A percentile compares a stretch with the other conserved stretches of the same genome.
Conservation (phyloP, 768 basidiomycete species). For the Lentinula sp. region DNA sequence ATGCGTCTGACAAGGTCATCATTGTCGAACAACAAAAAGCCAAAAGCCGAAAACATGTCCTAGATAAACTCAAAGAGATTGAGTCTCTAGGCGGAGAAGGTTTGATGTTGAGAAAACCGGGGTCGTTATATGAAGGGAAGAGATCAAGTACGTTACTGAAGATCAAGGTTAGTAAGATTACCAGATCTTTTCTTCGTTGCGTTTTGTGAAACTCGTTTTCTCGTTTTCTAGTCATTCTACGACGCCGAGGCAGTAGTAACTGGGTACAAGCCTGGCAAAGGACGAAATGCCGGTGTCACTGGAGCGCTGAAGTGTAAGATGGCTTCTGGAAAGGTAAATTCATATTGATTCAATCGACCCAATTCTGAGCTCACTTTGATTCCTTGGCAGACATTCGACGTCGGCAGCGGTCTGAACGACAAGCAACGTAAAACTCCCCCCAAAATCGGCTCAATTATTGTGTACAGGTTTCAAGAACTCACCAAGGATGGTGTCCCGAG, state of each 20-base stretch:
- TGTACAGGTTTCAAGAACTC: constrained; percentile 56
- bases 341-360: background rate
- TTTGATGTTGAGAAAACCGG: constrained; percentile 48
- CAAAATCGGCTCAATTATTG: constrained; percentile 47
- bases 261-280: constrained; percentile 51
- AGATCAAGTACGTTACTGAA: constrained; percentile 46
- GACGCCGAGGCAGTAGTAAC: constrained; percentile 56
- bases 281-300: constrained; percentile 40
- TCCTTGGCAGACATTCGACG: constrained; percentile 42
- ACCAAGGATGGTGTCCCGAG: constrained; percentile 53
- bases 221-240: constrained; percentile 38
- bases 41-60: constrained; percentile 41
- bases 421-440: constrained; percentile 50
- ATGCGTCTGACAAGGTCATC: constrained; percentile 33
- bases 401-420: constrained; percentile 50
- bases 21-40: constrained; percentile 45
- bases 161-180: constrained; percentile 36
- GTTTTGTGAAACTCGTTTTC: no score
- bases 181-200: background rate
- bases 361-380: background rate
- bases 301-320: constrained; percentile 53
- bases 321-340: constrained; percentile 50
- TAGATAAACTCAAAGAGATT: constrained; percentile 47
- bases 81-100: constrained; percentile 54
- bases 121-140: constrained; percentile 45